These are phyloP conservation scores for Drechslerella dactyloides DNA, from an alignment of 2,329 filamentous ascomycete species.

Conservation along the genomic window DNA sequence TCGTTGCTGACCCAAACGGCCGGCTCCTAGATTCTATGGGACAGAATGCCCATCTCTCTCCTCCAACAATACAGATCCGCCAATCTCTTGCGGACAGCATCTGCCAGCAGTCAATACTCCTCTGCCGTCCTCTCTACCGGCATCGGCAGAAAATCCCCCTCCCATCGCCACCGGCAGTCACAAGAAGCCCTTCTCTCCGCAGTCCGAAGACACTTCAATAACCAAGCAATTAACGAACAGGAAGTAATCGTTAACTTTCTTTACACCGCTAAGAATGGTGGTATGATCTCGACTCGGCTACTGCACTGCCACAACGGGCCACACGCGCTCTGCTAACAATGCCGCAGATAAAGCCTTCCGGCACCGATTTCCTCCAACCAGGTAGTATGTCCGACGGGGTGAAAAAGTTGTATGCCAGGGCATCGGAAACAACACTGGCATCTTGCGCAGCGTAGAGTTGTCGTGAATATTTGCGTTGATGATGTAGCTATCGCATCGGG, in stretches of 20 bases:
- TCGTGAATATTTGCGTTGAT: too few relatives aligned
- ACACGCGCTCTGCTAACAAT: constrained; percentile 1
- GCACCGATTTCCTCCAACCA: constrained; percentile 37
- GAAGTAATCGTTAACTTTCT: constrained; percentile 81
- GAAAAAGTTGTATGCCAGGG: too few relatives aligned
- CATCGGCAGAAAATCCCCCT: constrained; percentile 55
- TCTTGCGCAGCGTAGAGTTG: too few relatives aligned
- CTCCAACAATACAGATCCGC: constrained; percentile 78
- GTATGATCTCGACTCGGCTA: constrained; percentile 53
- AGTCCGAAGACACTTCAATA: constrained; percentile 84
- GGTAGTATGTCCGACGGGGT: too few relatives aligned
- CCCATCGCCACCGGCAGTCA: constrained; percentile 60
- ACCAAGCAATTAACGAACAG: constrained; percentile 77
- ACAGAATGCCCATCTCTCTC: constrained; percentile 62
- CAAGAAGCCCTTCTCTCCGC: constrained; percentile 66
- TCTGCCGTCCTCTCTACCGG: constrained; percentile 66
- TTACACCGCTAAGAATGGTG: constrained; percentile 71
- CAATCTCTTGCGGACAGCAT: constrained; percentile 73
- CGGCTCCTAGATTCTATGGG: constrained; percentile 56
- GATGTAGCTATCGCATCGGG: too few relatives aligned
- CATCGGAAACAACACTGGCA: too few relatives aligned
- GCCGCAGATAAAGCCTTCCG: constrained; percentile 38
- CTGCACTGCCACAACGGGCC: neutral
- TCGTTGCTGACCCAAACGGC: neutral
- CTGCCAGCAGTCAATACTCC: constrained; percentile 70